Percentiles rank a stretch among this genome's conserved stretches.
These are phyloP conservation scores for Dillenia suffruticosa DNA, from an alignment of 164 flowering plant species.

Conservation along the genomic window DNA sequence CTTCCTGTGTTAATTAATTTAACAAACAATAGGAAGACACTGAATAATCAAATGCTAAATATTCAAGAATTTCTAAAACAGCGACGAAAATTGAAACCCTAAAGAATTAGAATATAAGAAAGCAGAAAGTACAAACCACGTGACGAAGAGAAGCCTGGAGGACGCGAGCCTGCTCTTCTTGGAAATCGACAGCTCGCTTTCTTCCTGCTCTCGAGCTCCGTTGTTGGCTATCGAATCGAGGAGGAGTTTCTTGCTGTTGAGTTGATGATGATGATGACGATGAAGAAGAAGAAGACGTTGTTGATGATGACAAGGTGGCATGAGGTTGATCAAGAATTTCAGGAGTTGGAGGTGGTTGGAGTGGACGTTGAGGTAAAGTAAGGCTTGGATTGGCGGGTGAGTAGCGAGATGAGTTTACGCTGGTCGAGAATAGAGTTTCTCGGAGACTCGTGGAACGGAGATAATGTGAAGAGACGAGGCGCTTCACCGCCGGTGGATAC, in stretches of 20 bases:
- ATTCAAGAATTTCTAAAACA: background rate
- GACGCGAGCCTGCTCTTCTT: slow-evolving; percentile 80
- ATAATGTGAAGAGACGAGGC: slow-evolving; percentile 7
- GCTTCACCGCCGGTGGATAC: slow-evolving; percentile 15
- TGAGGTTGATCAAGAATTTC: background rate
- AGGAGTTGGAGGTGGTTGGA: slow-evolving; percentile 7
- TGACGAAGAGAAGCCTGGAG: slow-evolving; percentile 74
- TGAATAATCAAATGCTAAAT: background rate
- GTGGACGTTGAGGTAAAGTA: background rate
- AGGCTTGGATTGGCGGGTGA: slow-evolving; percentile 14
- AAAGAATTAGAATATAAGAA: background rate
- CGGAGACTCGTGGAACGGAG: background rate
- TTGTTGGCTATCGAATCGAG: slow-evolving; percentile 3
- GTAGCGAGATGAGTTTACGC: slow-evolving; percentile 7
- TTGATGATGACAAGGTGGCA: too few species aligned
- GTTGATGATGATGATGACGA: slow-evolving; percentile 21
- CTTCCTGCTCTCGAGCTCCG: slow-evolving; percentile 9
- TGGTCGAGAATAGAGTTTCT: background rate
- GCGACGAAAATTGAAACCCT: background rate
- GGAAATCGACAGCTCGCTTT: slow-evolving; percentile 26
- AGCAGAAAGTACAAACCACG: slow-evolving; percentile 42
- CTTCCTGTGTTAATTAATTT: background rate
- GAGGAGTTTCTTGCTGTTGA: slow-evolving; percentile 2
- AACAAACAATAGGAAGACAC: background rate
- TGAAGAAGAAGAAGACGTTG: slow-evolving; percentile 4